Evolutionary conservation across 2,329 filamentous ascomycete genomes (phyloP), one percentile per base, ranked within the genome.

Genomic region (Zasmidium angulare): DNA sequence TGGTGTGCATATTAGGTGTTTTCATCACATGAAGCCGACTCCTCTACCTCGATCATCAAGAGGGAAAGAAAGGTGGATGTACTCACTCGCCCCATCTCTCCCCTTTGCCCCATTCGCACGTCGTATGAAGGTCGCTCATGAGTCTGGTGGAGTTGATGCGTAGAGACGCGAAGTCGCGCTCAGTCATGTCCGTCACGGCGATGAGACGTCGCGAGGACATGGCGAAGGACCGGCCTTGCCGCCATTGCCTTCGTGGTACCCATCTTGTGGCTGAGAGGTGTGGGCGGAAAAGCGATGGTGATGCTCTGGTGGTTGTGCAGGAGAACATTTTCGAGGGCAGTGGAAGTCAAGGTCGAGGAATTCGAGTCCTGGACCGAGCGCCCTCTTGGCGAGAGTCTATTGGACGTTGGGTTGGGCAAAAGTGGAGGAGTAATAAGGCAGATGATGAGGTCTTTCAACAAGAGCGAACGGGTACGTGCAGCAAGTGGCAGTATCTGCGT

Each of bases 1-100:
- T 17, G 36, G 43, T 47, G 58, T 60, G 58, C 55, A 56, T 56
- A 21, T 52, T 55, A 50, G 40, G 50, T 58, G 46, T 50, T 66
- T 59, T 69, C 65, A 65, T 66, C 59, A 60, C 51, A 17, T 43
- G n/a, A 43, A 43, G 9, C 29, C 6, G 9, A 14, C 36, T 43
- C 36, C 36, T 26, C 29, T 51, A 46, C 26, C 11, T 53, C 53
- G 47, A 24, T 17, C 14, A 26, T 43, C 48, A 36, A n/a, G n/a
- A n/a, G n/a, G n/a, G 21, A 57, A 66, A 59, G 23, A 24, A 51
- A 52, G 56, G 47, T 50, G 23, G 7, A 36, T 36, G 19, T 24
- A 78, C 84, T 75, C 79, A 87, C 87, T 82, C 78, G 75, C 87
- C 87, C 86, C 87, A 90, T 75, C 80, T 75, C 63, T 87, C 81